phyloP scores from a whole-genome alignment of 2,329 filamentous ascomycete genomes.

The Fusarium hostae region DNA sequence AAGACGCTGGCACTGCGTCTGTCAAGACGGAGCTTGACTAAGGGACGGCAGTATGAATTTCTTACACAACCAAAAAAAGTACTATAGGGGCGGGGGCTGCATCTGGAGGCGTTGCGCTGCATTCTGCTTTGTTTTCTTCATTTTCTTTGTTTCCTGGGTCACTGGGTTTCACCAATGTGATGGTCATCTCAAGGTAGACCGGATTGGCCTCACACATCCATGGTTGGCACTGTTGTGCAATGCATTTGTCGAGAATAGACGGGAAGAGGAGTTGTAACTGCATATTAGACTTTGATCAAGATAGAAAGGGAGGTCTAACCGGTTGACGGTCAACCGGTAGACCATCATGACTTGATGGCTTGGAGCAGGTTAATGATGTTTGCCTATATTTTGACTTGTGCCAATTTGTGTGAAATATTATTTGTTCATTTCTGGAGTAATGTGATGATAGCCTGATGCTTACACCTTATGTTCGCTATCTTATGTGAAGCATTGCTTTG shows the following conservation, averaged over 20 bases:
- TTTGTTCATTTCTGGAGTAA: not conserved
- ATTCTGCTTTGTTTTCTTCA: conserved; percentile 44
- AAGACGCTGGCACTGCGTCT: conserved; percentile 55
- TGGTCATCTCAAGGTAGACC: conserved; percentile 32
- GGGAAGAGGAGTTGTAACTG: conserved; percentile 51
- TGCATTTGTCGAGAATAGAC: conserved; percentile 54
- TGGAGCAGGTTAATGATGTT: conserved; percentile 51
- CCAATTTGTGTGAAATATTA: conserved; percentile 20
- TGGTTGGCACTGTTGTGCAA: conserved; percentile 48
- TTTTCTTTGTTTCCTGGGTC: conserved; percentile 44
- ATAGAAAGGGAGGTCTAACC: conserved; percentile 50
- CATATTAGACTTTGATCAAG: conserved; percentile 55
- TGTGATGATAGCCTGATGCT: not conserved
- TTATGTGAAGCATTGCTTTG: no score
- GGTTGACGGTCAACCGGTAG: conserved; percentile 45
- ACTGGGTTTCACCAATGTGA: conserved; percentile 36
- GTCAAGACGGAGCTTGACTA: conserved; percentile 55
- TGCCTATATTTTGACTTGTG: conserved; percentile 35
- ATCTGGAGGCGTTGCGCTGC: conserved; percentile 56
- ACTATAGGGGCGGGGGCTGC: conserved; percentile 50
- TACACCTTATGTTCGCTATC: not conserved
- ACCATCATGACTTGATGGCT: conserved; percentile 51
- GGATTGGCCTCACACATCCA: conserved; percentile 45
- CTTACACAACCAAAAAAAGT: conserved; percentile 43
- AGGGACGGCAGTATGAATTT: conserved; percentile 48